Conservation (phyloP, 2,329 filamentous ascomycete genomes). For the Penicillium hesseltinei region DNA sequence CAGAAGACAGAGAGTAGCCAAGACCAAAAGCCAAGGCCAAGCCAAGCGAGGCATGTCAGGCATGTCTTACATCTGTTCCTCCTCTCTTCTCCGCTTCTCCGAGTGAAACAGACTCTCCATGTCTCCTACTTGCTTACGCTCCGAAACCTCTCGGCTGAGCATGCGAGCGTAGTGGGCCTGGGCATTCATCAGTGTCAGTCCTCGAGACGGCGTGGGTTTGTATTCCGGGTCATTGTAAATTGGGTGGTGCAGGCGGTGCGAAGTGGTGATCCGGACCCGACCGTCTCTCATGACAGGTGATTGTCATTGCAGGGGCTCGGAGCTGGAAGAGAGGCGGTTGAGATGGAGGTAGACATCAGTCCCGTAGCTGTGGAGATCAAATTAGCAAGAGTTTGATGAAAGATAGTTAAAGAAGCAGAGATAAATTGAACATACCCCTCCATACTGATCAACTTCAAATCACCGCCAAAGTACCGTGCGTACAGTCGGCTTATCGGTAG, state of each 20-base stretch:
- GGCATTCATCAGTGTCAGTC: constrained; percentile 53
- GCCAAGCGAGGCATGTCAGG: neutral
- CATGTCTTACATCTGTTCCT: constrained; percentile 18
- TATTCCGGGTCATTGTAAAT: constrained; percentile 36
- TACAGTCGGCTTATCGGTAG: constrained; percentile 92
- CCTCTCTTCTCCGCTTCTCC: constrained; percentile 30
- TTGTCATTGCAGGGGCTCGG: constrained; percentile 91
- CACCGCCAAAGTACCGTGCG: constrained; percentile 94
- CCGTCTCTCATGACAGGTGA: constrained; percentile 84
- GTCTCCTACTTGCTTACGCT: constrained; percentile 87
- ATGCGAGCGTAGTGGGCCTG: constrained; percentile 68
- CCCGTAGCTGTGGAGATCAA: constrained; percentile 67
- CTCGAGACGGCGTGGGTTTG: constrained; percentile 43
- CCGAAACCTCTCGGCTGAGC: constrained; percentile 71
- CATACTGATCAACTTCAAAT: constrained; percentile 98
- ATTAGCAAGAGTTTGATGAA: neutral
- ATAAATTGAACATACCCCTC: constrained; percentile 70
- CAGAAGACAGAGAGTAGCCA: neutral
- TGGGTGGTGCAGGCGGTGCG: constrained; percentile 42
- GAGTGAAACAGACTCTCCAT: constrained; percentile 72
- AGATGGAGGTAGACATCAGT: constrained; percentile 98
- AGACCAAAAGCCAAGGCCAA: neutral
- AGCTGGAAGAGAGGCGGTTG: constrained; percentile 91
- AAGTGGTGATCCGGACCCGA: constrained; percentile 46
- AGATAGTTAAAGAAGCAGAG: neutral